Evolutionary conservation across 345 rosid species (phyloP).

Genomic region (Eucalyptus fibrosa): DNA sequence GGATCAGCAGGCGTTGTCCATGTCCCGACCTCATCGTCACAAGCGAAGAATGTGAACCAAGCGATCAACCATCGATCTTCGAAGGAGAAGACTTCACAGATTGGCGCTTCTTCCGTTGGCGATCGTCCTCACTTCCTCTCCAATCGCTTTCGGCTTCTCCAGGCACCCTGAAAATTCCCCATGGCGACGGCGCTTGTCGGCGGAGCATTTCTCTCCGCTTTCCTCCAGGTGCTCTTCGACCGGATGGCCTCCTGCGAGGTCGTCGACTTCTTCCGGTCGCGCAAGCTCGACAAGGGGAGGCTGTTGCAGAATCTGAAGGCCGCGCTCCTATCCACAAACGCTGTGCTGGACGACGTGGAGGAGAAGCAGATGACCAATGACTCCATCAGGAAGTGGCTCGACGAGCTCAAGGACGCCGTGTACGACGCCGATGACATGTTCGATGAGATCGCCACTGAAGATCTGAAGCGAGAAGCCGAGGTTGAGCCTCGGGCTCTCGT

Average conservation of each 20-base stretch:
- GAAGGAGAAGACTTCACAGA: neutral
- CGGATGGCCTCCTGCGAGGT: neutral
- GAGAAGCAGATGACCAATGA: neutral
- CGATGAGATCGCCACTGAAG: slow-evolving; percentile 4
- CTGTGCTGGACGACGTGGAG: slow-evolving; percentile 2
- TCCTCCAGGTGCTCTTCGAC: neutral
- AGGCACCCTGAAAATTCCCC: neutral
- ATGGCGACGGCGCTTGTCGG: neutral
- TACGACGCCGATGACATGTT: slow-evolving; percentile 6
- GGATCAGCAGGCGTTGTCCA: neutral
- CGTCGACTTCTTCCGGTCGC: neutral
- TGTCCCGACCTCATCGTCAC: neutral
- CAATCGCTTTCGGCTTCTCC: neutral
- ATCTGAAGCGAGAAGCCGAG: neutral
- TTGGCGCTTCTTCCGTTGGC: neutral
- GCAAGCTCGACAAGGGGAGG: neutral
- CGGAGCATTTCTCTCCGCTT: neutral
- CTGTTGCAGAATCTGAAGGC: neutral
- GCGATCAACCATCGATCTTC: neutral
- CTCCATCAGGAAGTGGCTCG: neutral
- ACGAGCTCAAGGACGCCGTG: neutral
- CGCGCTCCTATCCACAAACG: neutral
- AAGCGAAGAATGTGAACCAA: neutral
- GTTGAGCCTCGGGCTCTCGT: neutral
- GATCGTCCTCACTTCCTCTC: neutral